Evolutionary conservation across 192 early-diverging fungal genomes (phyloP), one percentile per base, ranked within the genome.

Genomic region (Coemansia sp.): DNA sequence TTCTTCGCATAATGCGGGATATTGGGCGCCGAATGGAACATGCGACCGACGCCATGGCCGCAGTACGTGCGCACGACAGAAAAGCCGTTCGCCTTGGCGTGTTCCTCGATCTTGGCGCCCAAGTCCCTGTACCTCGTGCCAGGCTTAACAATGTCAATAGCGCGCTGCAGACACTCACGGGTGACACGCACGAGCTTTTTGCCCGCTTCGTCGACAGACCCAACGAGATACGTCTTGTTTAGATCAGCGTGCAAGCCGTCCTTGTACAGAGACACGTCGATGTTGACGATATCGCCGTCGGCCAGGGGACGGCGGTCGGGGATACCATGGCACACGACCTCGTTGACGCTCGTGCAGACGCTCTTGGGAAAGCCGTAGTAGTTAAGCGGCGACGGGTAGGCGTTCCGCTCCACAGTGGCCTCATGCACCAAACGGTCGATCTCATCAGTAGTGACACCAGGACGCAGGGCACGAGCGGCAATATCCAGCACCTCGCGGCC

Each of bases 261-360:
- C 56, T 91, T 79, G 79, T 88, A 96, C 45, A 90, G 70, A 27
- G 84, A 84, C 21, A 99, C 85, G 73, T 99, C 97, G 45, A 99
- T 71, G 71, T 99, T 99, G 61, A 94, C 55, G 58, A 99, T 93
- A 72, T 99, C 97, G 34, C 97, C 97, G 60, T 99, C 94, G 67
- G 88, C 80, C 12, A 99, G 79, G 40, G 85, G 84, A 61, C 95
- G 94, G 59, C 86, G 83, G 81, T 99, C 97, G 14, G 97, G 97
- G 53, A 99, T 94, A 47, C 94, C 95, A 63, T 99, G 97, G 72
- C 97, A 99, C 59, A 99, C 93, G 18, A 96, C 94, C 73, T 92
- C 89, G 69, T 92, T 92, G 42, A 92, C 83, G 25, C 83, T 86
- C 3, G 89, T 95, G 81, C 97, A 99, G 69, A 87, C 85, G 38